Evolutionary conservation across 1,284 basidiomycete species (phyloP), one percentile per base, ranked within the genome.

Genomic region (Fomes fomentarius): DNA sequence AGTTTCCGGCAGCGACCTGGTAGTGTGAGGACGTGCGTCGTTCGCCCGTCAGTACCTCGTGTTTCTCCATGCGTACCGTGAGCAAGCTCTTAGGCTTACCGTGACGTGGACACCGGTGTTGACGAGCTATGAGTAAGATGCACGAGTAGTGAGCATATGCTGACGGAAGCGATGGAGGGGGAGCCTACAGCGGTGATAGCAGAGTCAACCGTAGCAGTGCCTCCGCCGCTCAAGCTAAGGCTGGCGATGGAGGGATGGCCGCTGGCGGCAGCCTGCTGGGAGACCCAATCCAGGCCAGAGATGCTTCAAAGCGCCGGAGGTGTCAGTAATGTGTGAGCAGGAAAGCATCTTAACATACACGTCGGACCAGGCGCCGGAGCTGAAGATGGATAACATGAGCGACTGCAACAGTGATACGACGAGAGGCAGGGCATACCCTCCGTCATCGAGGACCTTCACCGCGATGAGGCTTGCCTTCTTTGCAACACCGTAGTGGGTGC

Each of bases 201-300:
- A 55, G 79, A 77, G 69, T 90, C 86, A 40, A 90, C 76, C 28
- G 84, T 74, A 52, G 77, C 76, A 41, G 80, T 81, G 67, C 82
- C 82, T 58, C 82, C 77, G 63, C 87, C 87, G 44, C 87, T 86
- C 47, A 90, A 78, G 50, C 83, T 85, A 84, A 90, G 85, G 74
- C 83, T 85, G 63, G 84, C 84, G 62, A 89, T 81, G 31, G 84
- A 84, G 14, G 73, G 61, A 76, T 85, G 76, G 77, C 85, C 70
- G 50, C 74, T 74, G 50, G 79, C 62, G 58, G 77, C 70, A 12
- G 73, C 75, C 45, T 69, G 72, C 50, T 76, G 71, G 15, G 71
- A 69, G 43, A 76, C 75, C 52, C 71, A 78, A 60, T 73, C 70
- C 34, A 72, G 57, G 50, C 76, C 73, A 44, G 84, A 85, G 50